Evolutionary conservation across 192 early-diverging fungal species (phyloP).

Genomic region (Phycomyces blakesleeanus): DNA sequence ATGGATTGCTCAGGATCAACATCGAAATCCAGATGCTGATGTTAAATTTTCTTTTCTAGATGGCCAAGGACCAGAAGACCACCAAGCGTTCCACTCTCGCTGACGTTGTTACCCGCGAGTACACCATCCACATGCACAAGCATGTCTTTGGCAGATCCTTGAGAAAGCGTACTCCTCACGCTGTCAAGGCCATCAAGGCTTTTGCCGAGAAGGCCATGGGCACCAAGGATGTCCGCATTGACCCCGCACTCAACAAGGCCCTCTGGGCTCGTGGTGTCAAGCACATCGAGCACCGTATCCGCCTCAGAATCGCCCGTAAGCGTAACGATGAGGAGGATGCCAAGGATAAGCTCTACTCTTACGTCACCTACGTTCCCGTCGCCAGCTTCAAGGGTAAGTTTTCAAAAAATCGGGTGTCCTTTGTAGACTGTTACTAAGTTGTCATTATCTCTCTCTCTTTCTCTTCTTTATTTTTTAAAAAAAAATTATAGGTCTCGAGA

Average conservation of each 20-base stretch:
- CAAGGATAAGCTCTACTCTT: constrained; percentile 97
- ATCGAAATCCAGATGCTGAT: background rate
- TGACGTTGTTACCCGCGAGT: constrained; percentile 96
- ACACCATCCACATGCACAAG: constrained; percentile 99
- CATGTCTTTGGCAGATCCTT: constrained; percentile 78
- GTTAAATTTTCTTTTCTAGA: constrained; percentile 18
- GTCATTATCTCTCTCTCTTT: too few relatives aligned
- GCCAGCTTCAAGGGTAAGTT: constrained; percentile 83
- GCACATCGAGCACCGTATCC: constrained; percentile 92
- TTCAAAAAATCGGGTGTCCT: too few relatives aligned
- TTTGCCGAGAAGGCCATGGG: constrained; percentile 94
- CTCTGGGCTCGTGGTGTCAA: constrained; percentile 94
- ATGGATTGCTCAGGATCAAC: background rate
- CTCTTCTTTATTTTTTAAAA: too few relatives aligned
- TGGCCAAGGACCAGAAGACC: constrained; percentile 68
- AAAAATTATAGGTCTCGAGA: constrained; percentile 35
- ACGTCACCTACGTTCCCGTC: constrained; percentile 86
- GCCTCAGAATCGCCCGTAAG: constrained; percentile 91
- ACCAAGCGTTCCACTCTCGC: constrained; percentile 78
- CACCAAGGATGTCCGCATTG: constrained; percentile 94
- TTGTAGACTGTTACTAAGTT: too few relatives aligned
- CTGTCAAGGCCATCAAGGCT: constrained; percentile 88
- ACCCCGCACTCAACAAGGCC: constrained; percentile 91
- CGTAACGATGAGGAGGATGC: constrained; percentile 97
- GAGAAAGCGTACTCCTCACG: constrained; percentile 96